phyloP scores from a whole-genome alignment of 2,329 filamentous ascomycete genomes.

The Phialocephala subalpina region DNA sequence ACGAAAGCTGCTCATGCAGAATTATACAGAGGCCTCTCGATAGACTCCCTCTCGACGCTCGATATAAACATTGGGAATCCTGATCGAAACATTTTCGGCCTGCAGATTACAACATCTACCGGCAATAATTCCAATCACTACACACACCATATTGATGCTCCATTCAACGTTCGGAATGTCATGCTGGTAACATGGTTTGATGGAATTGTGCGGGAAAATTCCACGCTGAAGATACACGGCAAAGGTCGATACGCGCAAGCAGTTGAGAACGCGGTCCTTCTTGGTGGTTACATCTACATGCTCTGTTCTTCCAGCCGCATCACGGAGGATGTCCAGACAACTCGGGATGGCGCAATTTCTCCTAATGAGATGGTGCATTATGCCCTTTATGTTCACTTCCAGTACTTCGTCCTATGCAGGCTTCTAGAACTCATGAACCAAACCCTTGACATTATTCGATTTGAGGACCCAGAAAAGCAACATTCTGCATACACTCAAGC shows the following conservation, averaged over 20 bases:
- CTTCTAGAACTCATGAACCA: neutral
- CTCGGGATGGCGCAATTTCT: neutral
- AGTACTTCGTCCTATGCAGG: neutral
- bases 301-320: neutral
- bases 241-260: neutral
- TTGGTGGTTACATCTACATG: neutral
- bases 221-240: neutral
- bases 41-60: neutral
- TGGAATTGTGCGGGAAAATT: neutral
- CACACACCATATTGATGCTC: neutral
- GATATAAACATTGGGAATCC: neutral
- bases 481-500: neutral
- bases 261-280: neutral
- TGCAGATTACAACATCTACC: neutral
- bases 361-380: neutral
- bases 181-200: conserved; percentile 2
- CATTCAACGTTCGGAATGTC: neutral
- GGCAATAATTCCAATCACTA: neutral
- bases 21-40: neutral
- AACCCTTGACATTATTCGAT: neutral
- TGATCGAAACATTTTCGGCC: neutral
- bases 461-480: neutral
- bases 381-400: neutral
- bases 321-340: neutral
- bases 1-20: neutral